Conservation (phyloP, 441 rosid species). For the Pelargonium cotyledonis region DNA sequence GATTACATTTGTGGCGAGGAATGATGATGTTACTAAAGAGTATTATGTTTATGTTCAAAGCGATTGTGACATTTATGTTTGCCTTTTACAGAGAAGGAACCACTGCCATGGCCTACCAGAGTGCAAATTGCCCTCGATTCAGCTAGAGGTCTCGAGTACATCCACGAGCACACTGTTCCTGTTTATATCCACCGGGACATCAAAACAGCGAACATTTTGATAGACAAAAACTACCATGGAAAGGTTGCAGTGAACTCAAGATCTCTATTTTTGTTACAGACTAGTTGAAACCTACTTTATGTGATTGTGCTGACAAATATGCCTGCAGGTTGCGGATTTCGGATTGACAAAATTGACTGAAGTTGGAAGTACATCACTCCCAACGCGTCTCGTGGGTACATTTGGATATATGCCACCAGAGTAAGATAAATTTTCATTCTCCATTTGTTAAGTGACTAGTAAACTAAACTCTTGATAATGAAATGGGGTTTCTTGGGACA, state of each 20-base stretch:
- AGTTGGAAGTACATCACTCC: slow-evolving; percentile 64
- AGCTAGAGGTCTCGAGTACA: slow-evolving; percentile 95
- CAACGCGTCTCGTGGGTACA: slow-evolving; percentile 85
- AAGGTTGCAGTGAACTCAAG: slow-evolving; percentile 42
- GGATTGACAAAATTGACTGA: slow-evolving; percentile 86
- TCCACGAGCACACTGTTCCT: slow-evolving; percentile 95
- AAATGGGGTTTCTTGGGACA: neutral
- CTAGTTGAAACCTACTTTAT: slow-evolving; percentile 1
- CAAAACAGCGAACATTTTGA: slow-evolving; percentile 87
- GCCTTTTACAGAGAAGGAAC: slow-evolving; percentile 53
- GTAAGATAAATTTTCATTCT: slow-evolving; percentile 34
- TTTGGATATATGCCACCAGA: slow-evolving; percentile 99
- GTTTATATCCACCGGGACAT: slow-evolving; percentile 95
- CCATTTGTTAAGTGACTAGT: neutral
- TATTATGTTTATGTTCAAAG: slow-evolving; percentile 12
- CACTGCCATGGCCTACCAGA: slow-evolving; percentile 71
- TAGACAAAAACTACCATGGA: slow-evolving; percentile 72
- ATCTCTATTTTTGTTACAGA: slow-evolving; percentile 5
- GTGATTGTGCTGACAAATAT: slow-evolving; percentile 16
- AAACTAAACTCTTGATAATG: neutral
- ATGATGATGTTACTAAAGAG: slow-evolving; percentile 2
- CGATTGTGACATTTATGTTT: neutral
- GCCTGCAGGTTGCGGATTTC: slow-evolving; percentile 94
- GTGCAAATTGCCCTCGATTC: slow-evolving; percentile 98
- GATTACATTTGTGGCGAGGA: slow-evolving; percentile 4